These are phyloP conservation scores for Trichophyton verrucosum DNA, from an alignment of 2,329 filamentous ascomycete species.

Conservation along the genomic window DNA sequence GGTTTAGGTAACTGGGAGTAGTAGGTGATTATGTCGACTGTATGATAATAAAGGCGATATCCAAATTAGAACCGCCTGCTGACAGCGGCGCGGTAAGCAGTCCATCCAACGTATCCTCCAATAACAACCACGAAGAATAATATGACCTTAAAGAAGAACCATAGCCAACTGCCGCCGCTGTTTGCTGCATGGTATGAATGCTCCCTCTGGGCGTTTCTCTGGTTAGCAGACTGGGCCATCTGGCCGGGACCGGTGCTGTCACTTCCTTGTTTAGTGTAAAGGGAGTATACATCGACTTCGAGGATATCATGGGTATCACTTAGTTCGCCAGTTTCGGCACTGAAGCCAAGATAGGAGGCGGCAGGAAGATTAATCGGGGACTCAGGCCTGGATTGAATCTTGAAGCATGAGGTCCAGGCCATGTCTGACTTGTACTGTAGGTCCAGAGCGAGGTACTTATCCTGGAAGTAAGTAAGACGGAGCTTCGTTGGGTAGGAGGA, in stretches of 20 bases:
- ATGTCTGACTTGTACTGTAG: conserved; percentile 86
- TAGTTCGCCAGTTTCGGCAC: conserved; percentile 78
- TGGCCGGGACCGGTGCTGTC: conserved; percentile 19
- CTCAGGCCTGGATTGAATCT: conserved; percentile 46
- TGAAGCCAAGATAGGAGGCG: conserved; percentile 53
- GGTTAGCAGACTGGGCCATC: conserved; percentile 13
- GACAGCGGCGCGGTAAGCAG: conserved; percentile 57
- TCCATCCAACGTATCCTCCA: conserved; percentile 75
- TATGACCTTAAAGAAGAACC: conserved; percentile 72
- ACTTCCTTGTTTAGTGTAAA: conserved; percentile 54
- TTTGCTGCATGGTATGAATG: background rate
- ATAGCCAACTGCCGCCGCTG: conserved; percentile 46
- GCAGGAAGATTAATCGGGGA: conserved; percentile 66
- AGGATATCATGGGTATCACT: conserved; percentile 97
- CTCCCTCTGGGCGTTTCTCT: conserved; percentile 16
- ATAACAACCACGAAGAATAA: conserved; percentile 57
- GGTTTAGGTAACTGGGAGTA: background rate
- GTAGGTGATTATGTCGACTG: background rate
- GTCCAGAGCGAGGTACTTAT: conserved; percentile 80
- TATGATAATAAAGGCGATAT: background rate
- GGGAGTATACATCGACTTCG: conserved; percentile 69
- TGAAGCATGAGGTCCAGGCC: conserved; percentile 85
- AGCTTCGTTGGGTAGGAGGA: conserved; percentile 69
- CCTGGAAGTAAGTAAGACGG: conserved; percentile 88
- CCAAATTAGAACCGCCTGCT: conserved; percentile 27